Percentiles rank a stretch among this genome's conserved stretches.
These are phyloP conservation scores for Aspergillus costaricaensis DNA, from an alignment of 2,329 filamentous ascomycete genomes.

Conservation along the genomic window DNA sequence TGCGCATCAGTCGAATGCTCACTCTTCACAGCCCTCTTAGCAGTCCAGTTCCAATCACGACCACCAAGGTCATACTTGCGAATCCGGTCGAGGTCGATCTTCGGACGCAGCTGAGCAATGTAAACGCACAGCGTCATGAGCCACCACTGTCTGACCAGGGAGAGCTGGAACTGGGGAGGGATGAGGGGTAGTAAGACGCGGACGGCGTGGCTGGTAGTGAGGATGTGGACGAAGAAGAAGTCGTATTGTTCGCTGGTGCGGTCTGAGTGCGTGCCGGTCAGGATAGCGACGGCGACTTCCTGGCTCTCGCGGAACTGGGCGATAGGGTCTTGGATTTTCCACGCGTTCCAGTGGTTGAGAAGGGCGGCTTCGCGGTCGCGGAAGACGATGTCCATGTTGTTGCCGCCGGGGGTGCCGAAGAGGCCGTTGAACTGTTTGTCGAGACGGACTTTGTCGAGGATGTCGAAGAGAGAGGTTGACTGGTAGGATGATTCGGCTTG, in stretches of 20 bases:
- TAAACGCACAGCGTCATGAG: conserved; percentile 77
- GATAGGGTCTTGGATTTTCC: conserved; percentile 70
- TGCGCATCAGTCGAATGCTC: conserved; percentile 72
- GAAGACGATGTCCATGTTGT: conserved; percentile 70
- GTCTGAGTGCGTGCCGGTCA: conserved; percentile 37
- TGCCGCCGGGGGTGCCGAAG: conserved; percentile 59
- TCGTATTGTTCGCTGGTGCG: conserved; percentile 62
- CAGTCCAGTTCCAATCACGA: conserved; percentile 75
- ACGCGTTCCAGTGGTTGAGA: conserved; percentile 89
- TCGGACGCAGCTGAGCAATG: conserved; percentile 71
- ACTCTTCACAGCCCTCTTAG: conserved; percentile 69
- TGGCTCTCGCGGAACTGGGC: conserved; percentile 74
- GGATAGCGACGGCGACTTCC: conserved; percentile 52
- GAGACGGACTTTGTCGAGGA: conserved; percentile 67
- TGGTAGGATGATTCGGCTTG: conserved; percentile 59
- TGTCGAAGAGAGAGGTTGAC: conserved; percentile 65
- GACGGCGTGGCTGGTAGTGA: conserved; percentile 85
- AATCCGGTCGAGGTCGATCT: conserved; percentile 67
- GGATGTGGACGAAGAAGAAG: conserved; percentile 77
- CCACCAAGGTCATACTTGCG: conserved; percentile 60
- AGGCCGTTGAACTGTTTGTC: conserved; percentile 72
- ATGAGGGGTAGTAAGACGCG: conserved; percentile 80
- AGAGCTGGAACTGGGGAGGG: conserved; percentile 70
- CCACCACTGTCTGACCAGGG: conserved; percentile 85
- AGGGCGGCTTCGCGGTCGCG: conserved; percentile 68